Conservation (phyloP, 2,329 filamentous ascomycete species). For the Aspergillus fijiensis region DNA sequence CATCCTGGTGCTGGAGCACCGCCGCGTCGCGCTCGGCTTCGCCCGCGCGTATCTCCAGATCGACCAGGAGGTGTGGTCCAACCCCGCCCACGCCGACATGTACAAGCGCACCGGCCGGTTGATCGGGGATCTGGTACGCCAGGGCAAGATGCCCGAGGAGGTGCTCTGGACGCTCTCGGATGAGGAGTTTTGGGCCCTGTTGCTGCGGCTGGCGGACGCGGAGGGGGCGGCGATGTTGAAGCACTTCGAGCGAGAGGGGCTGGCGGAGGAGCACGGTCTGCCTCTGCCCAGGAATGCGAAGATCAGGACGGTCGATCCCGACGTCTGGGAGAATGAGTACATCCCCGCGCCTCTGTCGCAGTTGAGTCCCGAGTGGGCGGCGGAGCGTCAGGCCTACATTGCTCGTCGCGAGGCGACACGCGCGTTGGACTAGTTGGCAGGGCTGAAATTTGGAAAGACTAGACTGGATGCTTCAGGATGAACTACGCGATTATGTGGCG, state of each 20-base stretch:
- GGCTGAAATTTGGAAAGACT: not conserved
- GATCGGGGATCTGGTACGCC: slow-evolving; percentile 30
- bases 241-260: not conserved
- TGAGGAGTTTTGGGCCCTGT: slow-evolving; percentile 36
- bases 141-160: slow-evolving; percentile 27
- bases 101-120: slow-evolving; percentile 35
- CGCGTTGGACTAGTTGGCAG: not conserved
- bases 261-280: not conserved
- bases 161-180: slow-evolving; percentile 38
- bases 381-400: slow-evolving; percentile 2
- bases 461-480: not conserved
- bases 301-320: slow-evolving; percentile 1
- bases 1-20: slow-evolving; percentile 34
- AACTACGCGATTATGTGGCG: not conserved
- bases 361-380: slow-evolving; percentile 3
- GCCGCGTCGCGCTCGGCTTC: slow-evolving; percentile 30
- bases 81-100: slow-evolving; percentile 37
- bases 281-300: slow-evolving; percentile 2
- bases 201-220: slow-evolving; percentile 24
- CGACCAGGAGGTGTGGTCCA: slow-evolving; percentile 42
- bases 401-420: not conserved
- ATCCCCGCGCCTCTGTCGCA: not conserved
- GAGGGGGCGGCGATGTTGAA: slow-evolving; percentile 2
- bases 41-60: slow-evolving; percentile 34
- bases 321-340: not conserved